Evolutionary conservation across 352 stramenopile species (phyloP).

Genomic region (Pythium chondricola): DNA sequence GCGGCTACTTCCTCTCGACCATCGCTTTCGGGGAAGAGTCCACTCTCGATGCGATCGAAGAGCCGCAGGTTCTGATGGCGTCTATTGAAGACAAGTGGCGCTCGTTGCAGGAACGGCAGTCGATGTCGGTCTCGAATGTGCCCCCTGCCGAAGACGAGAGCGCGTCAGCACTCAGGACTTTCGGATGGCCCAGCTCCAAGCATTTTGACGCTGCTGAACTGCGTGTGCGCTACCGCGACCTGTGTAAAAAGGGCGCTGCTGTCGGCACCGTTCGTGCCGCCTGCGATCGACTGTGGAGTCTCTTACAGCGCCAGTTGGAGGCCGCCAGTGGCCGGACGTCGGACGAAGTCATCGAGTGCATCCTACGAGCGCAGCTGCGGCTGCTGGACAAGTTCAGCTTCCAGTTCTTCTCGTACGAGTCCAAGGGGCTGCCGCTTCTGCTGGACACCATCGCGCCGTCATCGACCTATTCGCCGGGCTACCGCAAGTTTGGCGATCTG

Average conservation of each 20-base stretch:
- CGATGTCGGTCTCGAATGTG: conserved; percentile 25
- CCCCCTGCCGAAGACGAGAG: conserved; percentile 33
- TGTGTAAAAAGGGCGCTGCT: conserved; percentile 43
- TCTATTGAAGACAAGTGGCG: conserved; percentile 78
- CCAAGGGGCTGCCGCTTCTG: conserved; percentile 53
- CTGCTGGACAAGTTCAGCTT: conserved; percentile 67
- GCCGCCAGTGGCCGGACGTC: conserved; percentile 43
- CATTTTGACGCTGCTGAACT: conserved; percentile 43
- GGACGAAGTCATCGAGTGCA: conserved; percentile 63
- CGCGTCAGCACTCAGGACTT: conserved; percentile 49
- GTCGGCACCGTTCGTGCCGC: conserved; percentile 45
- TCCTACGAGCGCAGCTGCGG: conserved; percentile 58
- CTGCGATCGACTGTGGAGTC: conserved; percentile 49
- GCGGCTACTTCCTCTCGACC: conserved; percentile 65
- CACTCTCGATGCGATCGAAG: conserved; percentile 58
- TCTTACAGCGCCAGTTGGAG: conserved; percentile 48
- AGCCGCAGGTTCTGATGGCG: conserved; percentile 68
- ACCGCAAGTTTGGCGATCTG: conserved; percentile 9
- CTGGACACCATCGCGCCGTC: conserved; percentile 18
- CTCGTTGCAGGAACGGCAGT: conserved; percentile 41
- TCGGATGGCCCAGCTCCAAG: conserved; percentile 52
- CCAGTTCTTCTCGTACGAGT: conserved; percentile 78
- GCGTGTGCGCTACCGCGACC: conserved; percentile 51
- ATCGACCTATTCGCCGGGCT: not conserved
- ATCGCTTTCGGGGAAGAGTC: conserved; percentile 46